Conservation (phyloP, 2,329 filamentous ascomycete species). For the Fusarium udum region DNA sequence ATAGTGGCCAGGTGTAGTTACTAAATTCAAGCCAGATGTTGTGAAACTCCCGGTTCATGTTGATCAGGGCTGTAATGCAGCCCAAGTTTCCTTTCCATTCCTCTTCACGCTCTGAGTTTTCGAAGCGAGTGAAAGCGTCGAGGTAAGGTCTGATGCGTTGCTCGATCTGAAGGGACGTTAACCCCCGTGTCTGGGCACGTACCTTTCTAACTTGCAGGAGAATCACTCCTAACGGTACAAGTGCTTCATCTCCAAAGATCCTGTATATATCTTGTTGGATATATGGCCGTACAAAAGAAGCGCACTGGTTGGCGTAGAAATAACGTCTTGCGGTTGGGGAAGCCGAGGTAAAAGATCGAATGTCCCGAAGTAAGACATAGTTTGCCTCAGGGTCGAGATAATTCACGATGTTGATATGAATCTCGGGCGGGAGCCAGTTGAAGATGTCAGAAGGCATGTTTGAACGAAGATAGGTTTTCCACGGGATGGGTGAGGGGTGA, state of each 20-base stretch:
- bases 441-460: neutral
- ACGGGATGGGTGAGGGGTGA: too few relatives aligned
- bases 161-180: neutral
- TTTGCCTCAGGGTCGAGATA: accelerated
- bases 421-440: neutral
- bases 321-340: neutral
- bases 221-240: neutral
- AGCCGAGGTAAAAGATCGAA: neutral
- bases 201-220: neutral
- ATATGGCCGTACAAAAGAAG: neutral
- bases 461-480: neutral
- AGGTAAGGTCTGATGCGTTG: neutral
- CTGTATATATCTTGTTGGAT: neutral
- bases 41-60: neutral
- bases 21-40: neutral
- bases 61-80: neutral
- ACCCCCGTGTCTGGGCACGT: neutral
- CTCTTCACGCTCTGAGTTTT: neutral
- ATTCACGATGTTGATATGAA: neutral
- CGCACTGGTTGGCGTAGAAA: neutral
- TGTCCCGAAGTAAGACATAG: neutral
- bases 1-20: too few relatives aligned
- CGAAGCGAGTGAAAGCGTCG: neutral
- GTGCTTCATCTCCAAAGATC: neutral
- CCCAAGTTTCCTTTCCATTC: neutral